Base-by-base conservation (phyloP, 163 green algal genomes). In the Trebouxia gelatinosa region DNA sequence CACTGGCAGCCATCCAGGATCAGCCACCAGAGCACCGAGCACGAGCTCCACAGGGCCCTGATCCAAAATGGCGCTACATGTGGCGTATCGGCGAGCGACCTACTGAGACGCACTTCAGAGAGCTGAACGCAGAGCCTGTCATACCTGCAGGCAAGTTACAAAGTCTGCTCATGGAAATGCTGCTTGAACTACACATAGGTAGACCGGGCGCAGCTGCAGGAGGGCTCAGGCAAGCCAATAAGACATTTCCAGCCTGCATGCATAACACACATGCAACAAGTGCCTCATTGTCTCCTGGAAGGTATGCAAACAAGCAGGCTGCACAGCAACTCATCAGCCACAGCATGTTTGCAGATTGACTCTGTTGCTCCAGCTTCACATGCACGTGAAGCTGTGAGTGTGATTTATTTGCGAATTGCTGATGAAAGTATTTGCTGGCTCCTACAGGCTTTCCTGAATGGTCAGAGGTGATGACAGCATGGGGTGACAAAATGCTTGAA, bases 21-120 rank as follows among this genome's bases (percentile, higher is more conserved):
- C 78, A 81, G 62, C 80, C 78, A 29, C 43, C 59, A 35, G 82
- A 79, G 19, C 66, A 88, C 79, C 62, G 81, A 39, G 80, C 86
- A 29, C 79, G 50, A 5, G 46, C 58, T 32, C 32, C 43, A 19
- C 31, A 72, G 5, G 70, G 66, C 0, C 38, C 92, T 64, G 94
- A 98, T 77, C 74, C 84, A 28, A 98, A 98, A 84, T 97, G 93
- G 89, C 85, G 94, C 28, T 98, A 90, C 87, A 91, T 98, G 72
- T 95, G 89, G 91, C 82, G 92, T 7, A 75, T 97, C 50, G 92
- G 93, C 0, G 46, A 82, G 0, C 84, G 93, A 2, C 92, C 93
- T 2, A 17, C 35, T 0, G 0, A 65, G 6, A 97, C 94, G 0
- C 17, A 74, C 23, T 98, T 89, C 75, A 43, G 79, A 29, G 91